Evolutionary conservation across 176 grass and related monocot genomes (phyloP), one percentile per base, ranked within the genome.

Genomic region (Guadua angustifolia): DNA sequence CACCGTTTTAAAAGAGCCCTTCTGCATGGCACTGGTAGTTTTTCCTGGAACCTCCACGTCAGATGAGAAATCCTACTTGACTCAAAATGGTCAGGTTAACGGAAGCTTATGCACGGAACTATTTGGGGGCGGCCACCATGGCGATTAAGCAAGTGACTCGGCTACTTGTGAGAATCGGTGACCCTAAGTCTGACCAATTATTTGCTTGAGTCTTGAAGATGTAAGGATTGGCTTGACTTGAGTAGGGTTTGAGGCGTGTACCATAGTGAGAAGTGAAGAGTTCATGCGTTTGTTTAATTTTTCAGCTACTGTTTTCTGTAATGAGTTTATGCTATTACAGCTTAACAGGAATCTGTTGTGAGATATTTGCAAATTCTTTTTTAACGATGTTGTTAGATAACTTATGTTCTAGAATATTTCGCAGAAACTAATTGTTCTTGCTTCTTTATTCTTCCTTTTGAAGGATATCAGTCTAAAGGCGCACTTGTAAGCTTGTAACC

Each of bases 171-270:
- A 74, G 3, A 69, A 55, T 36, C 15, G 14, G 25, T 17, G 65
- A 63, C 14, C 63, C 32, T 40, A 63, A 61, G 25, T 51, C 33
- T 63, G 71, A 85, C 53, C 42, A 74, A 33, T 35, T 63, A 83
- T 44, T 35, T 36, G 53, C 14, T 32, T 6, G 77, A 63, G 63
- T n/a, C 45, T 25, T 47, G 55, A 33, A 45, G 65, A n/a, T 49
- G 68, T 14, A 78, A n/a, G 61, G 43, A 89, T 65, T 70, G 45
- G 55, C 67, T 76, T 67, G 18, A 61, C 51, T 82, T 21, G 63
- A 16, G n/a, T 61, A 29, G 17, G 15, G 4, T 22, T 73, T 49
- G 60, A 85, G 87, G 63, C 71, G 52, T 63, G 82, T 72, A 69
- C 17, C 29, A 17, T 76, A 24, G 61, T 67, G 18, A 59, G 35